Evolutionary conservation across 768 basidiomycete genomes (phyloP).

Genomic region (Leccinellum luteum): DNA sequence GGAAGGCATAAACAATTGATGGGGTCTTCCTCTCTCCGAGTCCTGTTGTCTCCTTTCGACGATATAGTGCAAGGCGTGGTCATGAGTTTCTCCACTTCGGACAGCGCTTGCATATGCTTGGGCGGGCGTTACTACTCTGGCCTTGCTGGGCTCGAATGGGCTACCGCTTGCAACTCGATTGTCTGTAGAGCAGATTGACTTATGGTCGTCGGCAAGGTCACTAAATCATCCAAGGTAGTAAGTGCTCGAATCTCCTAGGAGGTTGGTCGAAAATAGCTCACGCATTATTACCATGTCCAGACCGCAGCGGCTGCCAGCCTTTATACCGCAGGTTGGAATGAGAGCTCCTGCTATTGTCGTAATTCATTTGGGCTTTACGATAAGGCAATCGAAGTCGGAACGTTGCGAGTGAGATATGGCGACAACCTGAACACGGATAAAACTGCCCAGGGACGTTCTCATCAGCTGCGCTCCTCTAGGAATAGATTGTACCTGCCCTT

Average conservation of each 20-base stretch:
- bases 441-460: background rate
- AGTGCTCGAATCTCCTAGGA: background rate
- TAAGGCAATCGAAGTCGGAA: background rate
- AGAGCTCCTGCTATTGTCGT: background rate
- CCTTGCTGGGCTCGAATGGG: background rate
- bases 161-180: background rate
- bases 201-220: conserved; percentile 1
- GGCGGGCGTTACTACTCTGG: conserved; percentile 15
- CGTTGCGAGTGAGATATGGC: background rate
- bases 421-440: background rate
- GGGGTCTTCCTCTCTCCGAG: background rate
- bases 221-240: background rate
- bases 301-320: background rate
- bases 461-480: background rate
- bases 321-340: background rate
- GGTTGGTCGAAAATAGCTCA: background rate
- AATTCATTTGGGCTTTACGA: conserved; percentile 7
- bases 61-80: conserved; percentile 13
- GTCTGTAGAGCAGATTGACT: conserved; percentile 1
- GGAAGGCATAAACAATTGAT: conserved; percentile 1
- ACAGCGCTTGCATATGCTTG: conserved; percentile 20
- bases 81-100: conserved; percentile 7
- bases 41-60: conserved; percentile 17
- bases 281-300: background rate
- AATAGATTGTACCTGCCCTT: background rate